Percentiles rank a stretch among this genome's conserved stretches.
phyloP scores from a whole-genome alignment of 106 monocot species.

The Iris macrosiphon region DNA sequence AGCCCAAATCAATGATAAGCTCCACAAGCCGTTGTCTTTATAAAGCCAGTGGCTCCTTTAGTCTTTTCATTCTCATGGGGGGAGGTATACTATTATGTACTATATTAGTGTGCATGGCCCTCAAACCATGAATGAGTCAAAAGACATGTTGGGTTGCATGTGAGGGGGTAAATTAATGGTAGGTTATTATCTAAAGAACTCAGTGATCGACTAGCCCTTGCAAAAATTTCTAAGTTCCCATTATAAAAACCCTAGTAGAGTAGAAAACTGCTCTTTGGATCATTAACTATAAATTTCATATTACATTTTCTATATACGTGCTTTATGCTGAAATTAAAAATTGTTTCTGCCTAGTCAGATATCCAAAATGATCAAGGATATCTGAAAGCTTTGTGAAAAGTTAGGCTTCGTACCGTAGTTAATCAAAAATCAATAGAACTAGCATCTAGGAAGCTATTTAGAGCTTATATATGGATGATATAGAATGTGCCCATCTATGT shows the following conservation, averaged over 20 bases:
- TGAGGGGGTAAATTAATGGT: background rate
- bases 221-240: background rate
- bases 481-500: too few relatives aligned
- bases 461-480: too few relatives aligned
- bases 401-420: too few relatives aligned
- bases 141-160: constrained; percentile 2
- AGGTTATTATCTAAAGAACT: background rate
- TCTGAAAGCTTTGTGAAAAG: too few relatives aligned
- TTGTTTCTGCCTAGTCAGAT: too few relatives aligned
- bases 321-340: too few relatives aligned
- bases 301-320: too few relatives aligned
- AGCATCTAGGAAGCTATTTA: too few relatives aligned
- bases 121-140: background rate
- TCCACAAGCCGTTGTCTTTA: constrained; percentile 25
- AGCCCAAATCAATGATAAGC: constrained; percentile 32
- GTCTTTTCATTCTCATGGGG: constrained; percentile 2
- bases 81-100: background rate
- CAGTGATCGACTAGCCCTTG: background rate
- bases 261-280: background rate
- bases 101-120: background rate
- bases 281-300: too few relatives aligned
- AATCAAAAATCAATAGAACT: too few relatives aligned
- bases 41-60: constrained; percentile 17
- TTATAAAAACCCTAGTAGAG: background rate
- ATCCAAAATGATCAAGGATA: too few relatives aligned